Percentiles rank a stretch among this genome's conserved stretches.
Evolutionary conservation across 169 alveolate genomes (phyloP).

Genomic region (Miamiensis avidus): DNA sequence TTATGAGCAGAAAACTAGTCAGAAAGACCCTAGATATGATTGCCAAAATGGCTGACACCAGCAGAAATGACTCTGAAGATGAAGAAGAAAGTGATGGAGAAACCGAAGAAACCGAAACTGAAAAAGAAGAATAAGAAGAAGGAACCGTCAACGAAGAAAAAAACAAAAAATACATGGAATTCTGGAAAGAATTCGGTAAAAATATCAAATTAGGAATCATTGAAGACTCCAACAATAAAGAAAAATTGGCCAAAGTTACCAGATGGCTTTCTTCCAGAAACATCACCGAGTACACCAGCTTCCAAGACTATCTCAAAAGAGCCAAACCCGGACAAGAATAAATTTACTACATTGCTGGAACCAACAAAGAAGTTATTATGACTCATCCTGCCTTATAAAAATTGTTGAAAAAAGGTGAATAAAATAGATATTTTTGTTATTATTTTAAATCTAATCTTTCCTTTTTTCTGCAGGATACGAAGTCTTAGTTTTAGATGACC

Average conservation of each 20-base stretch:
- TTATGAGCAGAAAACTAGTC: constrained; percentile 96
- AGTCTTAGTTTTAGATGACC: constrained; percentile 94
- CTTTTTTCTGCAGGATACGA: constrained; percentile 75
- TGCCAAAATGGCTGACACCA: constrained; percentile 86
- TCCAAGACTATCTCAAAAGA: constrained; percentile 93
- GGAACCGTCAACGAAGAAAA: constrained; percentile 70
- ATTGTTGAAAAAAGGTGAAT: constrained; percentile 75
- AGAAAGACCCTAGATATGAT: constrained; percentile 96
- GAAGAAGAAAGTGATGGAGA: constrained; percentile 77
- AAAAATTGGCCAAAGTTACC: constrained; percentile 91
- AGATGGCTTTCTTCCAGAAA: constrained; percentile 89
- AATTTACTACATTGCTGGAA: constrained; percentile 95
- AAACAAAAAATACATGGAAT: constrained; percentile 84
- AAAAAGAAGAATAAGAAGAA: constrained; percentile 58
- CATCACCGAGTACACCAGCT: constrained; percentile 75
- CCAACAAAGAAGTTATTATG: constrained; percentile 85
- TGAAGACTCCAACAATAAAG: constrained; percentile 96
- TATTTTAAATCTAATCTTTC: neutral
- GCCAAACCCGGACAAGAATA: constrained; percentile 93
- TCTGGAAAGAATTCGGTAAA: constrained; percentile 92
- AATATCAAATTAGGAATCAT: constrained; percentile 95
- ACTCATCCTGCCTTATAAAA: constrained; percentile 95
- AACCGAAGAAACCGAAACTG: constrained; percentile 70
- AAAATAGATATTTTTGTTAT: no score
- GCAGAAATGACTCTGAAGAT: constrained; percentile 81